phyloP scores from a whole-genome alignment of 257 asterid species.

The Verbascum thapsus region DNA sequence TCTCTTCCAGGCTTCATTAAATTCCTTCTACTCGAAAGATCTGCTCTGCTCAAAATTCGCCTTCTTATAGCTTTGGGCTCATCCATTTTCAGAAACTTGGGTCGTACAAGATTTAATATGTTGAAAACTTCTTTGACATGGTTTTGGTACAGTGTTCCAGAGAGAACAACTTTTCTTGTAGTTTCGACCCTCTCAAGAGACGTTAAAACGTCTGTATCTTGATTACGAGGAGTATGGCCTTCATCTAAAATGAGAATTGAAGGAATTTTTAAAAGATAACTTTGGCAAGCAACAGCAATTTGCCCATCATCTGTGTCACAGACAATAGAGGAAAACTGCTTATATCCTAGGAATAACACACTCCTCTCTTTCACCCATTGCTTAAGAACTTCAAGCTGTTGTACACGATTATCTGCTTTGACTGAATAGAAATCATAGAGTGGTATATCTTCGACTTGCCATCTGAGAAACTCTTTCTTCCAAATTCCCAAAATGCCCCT shows the following conservation, averaged over 20 bases:
- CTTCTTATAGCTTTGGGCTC: constrained; percentile 65
- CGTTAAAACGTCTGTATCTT: constrained; percentile 84
- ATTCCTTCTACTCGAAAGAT: constrained; percentile 50
- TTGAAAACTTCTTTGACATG: constrained; percentile 94
- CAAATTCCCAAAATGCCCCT: constrained; percentile 84
- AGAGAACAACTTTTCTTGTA: constrained; percentile 83
- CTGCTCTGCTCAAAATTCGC: constrained; percentile 80
- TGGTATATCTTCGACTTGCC: constrained; percentile 92
- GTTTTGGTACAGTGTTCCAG: constrained; percentile 95
- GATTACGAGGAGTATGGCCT: constrained; percentile 96
- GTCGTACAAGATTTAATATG: constrained; percentile 92
- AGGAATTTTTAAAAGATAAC: constrained; percentile 66
- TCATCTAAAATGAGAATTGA: constrained; percentile 84
- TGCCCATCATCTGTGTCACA: constrained; percentile 58
- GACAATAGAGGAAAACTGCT: constrained; percentile 81
- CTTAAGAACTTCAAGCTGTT: constrained; percentile 86
- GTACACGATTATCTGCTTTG: constrained; percentile 83
- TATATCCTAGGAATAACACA: constrained; percentile 79
- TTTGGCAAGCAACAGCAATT: constrained; percentile 63
- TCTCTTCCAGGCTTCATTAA: constrained; percentile 56
- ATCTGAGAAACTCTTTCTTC: constrained; percentile 80
- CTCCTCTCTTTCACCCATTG: constrained; percentile 76
- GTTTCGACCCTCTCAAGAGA: constrained; percentile 92
- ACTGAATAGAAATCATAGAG: constrained; percentile 81
- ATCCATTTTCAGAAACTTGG: constrained; percentile 78